phyloP scores from a whole-genome alignment of 768 basidiomycete genomes.

The Exsudoporus frostii region DNA sequence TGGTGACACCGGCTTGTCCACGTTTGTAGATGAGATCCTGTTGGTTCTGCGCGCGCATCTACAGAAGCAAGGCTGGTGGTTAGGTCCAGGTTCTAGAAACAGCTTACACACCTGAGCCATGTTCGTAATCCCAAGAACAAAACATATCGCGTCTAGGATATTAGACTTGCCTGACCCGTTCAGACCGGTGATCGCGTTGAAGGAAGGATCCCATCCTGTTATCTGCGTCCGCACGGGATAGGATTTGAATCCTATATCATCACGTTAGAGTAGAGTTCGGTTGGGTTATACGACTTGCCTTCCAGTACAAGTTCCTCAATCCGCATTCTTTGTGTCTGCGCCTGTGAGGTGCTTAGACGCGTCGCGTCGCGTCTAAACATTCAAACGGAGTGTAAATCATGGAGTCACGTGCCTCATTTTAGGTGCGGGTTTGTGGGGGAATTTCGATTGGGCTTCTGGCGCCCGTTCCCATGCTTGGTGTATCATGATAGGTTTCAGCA shows the following conservation, averaged over 20 bases:
- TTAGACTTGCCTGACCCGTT: constrained; percentile 98
- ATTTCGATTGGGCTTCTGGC: not conserved
- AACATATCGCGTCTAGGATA: constrained; percentile 98
- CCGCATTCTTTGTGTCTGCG: constrained; percentile 55
- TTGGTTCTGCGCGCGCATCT: constrained; percentile 95
- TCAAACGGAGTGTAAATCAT: constrained; percentile 25
- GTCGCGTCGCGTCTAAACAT: constrained; percentile 31
- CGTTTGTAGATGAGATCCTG: constrained; percentile 99
- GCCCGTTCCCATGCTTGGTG: constrained; percentile 14
- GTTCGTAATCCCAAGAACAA: constrained; percentile 96
- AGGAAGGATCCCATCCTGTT: constrained; percentile 94
- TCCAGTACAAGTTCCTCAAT: constrained; percentile 96
- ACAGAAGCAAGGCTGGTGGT: not conserved
- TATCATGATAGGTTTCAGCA: not conserved
- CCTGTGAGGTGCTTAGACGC: constrained; percentile 11
- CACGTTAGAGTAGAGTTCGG: not conserved
- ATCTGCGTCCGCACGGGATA: constrained; percentile 96
- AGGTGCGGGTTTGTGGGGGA: not conserved
- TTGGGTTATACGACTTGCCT: constrained; percentile 40
- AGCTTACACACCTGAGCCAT: constrained; percentile 70
- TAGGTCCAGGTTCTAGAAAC: not conserved
- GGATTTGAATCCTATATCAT: constrained; percentile 82
- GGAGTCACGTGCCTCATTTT: constrained; percentile 13
- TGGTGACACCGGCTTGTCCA: constrained; percentile 94
- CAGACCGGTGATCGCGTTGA: constrained; percentile 97